Evolutionary conservation across 768 basidiomycete genomes (phyloP).

Genomic region (Suillus alpinus): DNA sequence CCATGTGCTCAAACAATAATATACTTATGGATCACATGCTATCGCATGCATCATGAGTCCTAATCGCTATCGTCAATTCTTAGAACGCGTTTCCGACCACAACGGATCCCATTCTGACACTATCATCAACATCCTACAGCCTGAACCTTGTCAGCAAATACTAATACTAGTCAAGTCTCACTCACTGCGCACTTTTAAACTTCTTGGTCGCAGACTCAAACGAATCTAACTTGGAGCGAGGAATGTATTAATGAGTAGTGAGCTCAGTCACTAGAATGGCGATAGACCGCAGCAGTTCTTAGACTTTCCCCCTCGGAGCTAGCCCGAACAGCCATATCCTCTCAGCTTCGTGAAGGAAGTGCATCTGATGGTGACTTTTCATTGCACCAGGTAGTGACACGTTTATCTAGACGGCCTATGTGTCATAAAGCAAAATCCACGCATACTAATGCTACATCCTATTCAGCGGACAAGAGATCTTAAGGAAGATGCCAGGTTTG

Average conservation of each 20-base stretch:
- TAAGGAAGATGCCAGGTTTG: background rate
- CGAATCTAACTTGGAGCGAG: background rate
- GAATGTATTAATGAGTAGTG: background rate
- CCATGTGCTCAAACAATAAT: background rate
- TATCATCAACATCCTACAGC: background rate
- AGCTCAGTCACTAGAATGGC: background rate
- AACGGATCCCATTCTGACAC: background rate
- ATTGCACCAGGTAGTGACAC: background rate
- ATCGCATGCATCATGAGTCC: background rate
- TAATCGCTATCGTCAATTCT: background rate
- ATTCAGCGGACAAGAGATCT: background rate
- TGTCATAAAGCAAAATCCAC: background rate
- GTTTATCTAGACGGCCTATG: background rate
- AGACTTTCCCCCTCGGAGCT: background rate
- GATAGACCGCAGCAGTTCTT: background rate
- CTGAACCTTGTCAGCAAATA: background rate
- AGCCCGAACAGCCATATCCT: background rate
- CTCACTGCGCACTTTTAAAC: background rate
- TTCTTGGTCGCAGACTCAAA: background rate
- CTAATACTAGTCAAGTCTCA: background rate
- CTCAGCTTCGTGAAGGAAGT: background rate
- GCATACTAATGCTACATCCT: background rate
- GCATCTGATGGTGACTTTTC: background rate
- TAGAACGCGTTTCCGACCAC: background rate
- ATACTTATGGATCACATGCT: background rate